phyloP scores from a whole-genome alignment of 2,329 filamentous ascomycete genomes.

The Raffaelea ambrosiae region DNA sequence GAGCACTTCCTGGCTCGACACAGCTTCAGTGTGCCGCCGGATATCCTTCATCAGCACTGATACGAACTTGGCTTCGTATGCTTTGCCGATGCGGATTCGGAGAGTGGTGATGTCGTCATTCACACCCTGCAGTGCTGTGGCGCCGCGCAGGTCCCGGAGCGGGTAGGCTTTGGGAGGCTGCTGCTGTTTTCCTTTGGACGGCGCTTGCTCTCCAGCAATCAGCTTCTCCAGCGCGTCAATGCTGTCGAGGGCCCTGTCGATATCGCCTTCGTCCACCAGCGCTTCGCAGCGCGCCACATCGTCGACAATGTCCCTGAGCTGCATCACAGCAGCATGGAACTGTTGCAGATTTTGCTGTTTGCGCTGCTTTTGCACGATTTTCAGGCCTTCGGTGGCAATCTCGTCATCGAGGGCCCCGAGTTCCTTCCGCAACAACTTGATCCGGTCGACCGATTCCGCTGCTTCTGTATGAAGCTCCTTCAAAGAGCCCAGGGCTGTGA shows the following conservation, averaged over 20 bases:
- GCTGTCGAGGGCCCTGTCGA: constrained; percentile 69
- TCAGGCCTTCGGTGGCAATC: constrained; percentile 75
- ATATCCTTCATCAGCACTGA: constrained; percentile 71
- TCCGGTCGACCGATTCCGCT: constrained; percentile 79
- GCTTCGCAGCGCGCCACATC: constrained; percentile 69
- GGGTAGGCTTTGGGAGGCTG: constrained; percentile 15
- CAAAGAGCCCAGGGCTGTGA: constrained; percentile 83
- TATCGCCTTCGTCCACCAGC: constrained; percentile 72
- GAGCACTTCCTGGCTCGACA: constrained; percentile 65
- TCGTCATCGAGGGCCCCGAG: constrained; percentile 75
- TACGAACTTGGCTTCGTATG: constrained; percentile 75
- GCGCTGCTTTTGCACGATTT: constrained; percentile 75
- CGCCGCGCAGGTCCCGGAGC: constrained; percentile 62
- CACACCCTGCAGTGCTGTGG: constrained; percentile 73
- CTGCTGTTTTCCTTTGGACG: constrained; percentile 16
- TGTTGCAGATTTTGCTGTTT: constrained; percentile 77
- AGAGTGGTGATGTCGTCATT: constrained; percentile 68
- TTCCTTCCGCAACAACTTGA: constrained; percentile 72
- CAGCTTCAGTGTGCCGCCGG: constrained; percentile 66
- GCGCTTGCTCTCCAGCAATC: constrained; percentile 58
- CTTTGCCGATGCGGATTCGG: constrained; percentile 74
- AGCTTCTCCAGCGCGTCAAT: constrained; percentile 73
- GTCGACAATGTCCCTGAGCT: constrained; percentile 71
- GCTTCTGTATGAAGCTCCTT: constrained; percentile 88
- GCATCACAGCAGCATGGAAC: constrained; percentile 72